These are phyloP conservation scores for Phytophthora hybrid DNA, from an alignment of 352 stramenopile species.

Conservation along the genomic window DNA sequence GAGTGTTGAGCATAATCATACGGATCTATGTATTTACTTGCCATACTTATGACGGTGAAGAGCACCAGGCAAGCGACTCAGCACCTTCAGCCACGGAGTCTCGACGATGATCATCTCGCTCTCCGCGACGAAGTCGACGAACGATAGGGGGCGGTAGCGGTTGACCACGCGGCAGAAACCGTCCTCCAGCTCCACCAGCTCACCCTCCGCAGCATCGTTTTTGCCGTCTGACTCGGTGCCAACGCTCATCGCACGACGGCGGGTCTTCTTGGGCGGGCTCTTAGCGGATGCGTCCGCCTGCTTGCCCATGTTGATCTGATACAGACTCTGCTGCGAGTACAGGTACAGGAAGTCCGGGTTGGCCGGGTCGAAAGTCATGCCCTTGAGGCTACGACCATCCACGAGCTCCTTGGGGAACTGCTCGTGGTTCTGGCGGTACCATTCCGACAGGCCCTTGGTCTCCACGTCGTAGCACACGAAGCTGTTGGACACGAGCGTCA, in stretches of 20 bases:
- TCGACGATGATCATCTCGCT: constrained; percentile 86
- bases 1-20: constrained; percentile 31
- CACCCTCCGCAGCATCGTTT: constrained; percentile 60
- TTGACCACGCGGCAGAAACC: constrained; percentile 83
- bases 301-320: constrained; percentile 86
- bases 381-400: constrained; percentile 82
- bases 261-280: constrained; percentile 56
- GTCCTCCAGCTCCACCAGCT: constrained; percentile 68
- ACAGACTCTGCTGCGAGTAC: constrained; percentile 83
- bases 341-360: constrained; percentile 81
- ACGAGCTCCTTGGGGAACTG: constrained; percentile 79
- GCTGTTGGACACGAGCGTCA: constrained; percentile 85
- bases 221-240: constrained; percentile 70
- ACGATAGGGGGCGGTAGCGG: constrained; percentile 86
- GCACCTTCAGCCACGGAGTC: constrained; percentile 88
- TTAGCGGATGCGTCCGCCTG: constrained; percentile 30
- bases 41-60: constrained; percentile 90
- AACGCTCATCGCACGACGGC: constrained; percentile 60
- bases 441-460: constrained; percentile 77
- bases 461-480: constrained; percentile 90
- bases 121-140: constrained; percentile 80
- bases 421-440: constrained; percentile 75
- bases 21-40: constrained; percentile 69
- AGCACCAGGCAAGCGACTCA: constrained; percentile 79
- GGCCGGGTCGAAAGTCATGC: constrained; percentile 81